Evolutionary conservation across 1,139 yeast genomes (phyloP).

Genomic region (Candida mesenterica): DNA sequence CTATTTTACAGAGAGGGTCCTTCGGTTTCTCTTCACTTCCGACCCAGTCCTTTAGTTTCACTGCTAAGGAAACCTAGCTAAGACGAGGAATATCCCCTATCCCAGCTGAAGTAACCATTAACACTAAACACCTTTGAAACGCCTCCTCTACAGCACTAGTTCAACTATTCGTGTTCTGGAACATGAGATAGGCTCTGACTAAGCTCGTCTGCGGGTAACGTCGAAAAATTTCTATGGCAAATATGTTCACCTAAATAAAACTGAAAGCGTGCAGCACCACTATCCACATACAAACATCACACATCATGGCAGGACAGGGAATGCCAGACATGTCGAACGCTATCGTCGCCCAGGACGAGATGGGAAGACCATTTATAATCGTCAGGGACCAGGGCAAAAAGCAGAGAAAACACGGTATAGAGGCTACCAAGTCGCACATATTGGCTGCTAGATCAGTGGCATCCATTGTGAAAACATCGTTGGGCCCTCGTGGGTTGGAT

Average conservation of each 20-base stretch:
- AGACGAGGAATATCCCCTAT: too few species aligned
- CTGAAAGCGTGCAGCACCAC: background rate
- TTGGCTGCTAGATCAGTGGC: slow-evolving; percentile 96
- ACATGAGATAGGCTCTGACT: too few species aligned
- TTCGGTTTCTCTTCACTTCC: too few species aligned
- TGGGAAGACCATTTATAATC: slow-evolving; percentile 97
- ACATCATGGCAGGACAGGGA: slow-evolving; percentile 38
- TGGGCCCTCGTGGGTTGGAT: slow-evolving; percentile 98
- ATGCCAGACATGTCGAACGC: slow-evolving; percentile 97
- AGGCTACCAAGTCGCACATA: slow-evolving; percentile 93
- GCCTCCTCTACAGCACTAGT: too few species aligned
- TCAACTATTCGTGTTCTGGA: too few species aligned
- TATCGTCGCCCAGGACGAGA: slow-evolving; percentile 97
- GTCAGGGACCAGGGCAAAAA: slow-evolving; percentile 96
- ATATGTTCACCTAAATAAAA: background rate
- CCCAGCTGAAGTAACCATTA: too few species aligned
- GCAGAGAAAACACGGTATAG: slow-evolving; percentile 88
- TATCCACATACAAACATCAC: too few species aligned
- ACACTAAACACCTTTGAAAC: too few species aligned
- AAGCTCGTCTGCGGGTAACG: too few species aligned
- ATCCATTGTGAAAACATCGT: slow-evolving; percentile 83
- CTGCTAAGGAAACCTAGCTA: too few species aligned
- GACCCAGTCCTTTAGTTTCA: too few species aligned
- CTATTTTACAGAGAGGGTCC: too few species aligned
- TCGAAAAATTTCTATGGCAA: slow-evolving; percentile 5